Evolutionary conservation across 1,284 basidiomycete genomes (phyloP), one percentile per base, ranked within the genome.

Genomic region (Gymnopus androsaceus): DNA sequence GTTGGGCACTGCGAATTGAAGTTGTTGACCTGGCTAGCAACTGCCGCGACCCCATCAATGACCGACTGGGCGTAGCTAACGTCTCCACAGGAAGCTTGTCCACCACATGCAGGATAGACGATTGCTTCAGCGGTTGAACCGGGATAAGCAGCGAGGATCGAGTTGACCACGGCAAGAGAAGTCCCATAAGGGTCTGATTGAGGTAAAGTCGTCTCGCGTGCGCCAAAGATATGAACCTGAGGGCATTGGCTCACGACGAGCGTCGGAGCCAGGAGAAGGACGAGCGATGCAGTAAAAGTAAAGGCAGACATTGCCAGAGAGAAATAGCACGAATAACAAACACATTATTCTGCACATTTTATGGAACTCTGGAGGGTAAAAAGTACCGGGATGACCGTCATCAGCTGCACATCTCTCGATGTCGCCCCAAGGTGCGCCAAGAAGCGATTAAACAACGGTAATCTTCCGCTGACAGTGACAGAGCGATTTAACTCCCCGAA

Each of bases 51-150:
- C 28, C 68, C 68, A 52, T 62, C 55, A 19, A 67, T 51, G 53
- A 55, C 67, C n/a, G 68, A 69, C 59, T 56, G 63, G 42, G 68
- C 67, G 50, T 70, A 70, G 49, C 64, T 66, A 54, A 67, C 66
- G 46, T 58, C 59, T 38, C 68, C 68, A 51, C 68, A 69, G 3
- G 59, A 60, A 1, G 67, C 54, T 51, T 70, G 68, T 9, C 68
- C 67, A 51, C 67, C 68, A 46, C 68, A 70, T 12, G 68, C 68
- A 52, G 68, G 68, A 57, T 70, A 70, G 59, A 59, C 67, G 62
- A 70, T 69, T 15, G 60, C 68, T 54, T 70, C 68, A 3, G 60
- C 50, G 6, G 68, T 70, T 12, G 68, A 42, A 14, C 68, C 68
- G 1, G 68, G 51, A 55, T 61, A 65, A 12, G 68, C 64, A 40